A percentile compares a stretch with the other conserved stretches of the same genome.
Evolutionary conservation across 371 early-diverging fungal genomes (phyloP).

Genomic region (Apophysomyces trapeziformis): DNA sequence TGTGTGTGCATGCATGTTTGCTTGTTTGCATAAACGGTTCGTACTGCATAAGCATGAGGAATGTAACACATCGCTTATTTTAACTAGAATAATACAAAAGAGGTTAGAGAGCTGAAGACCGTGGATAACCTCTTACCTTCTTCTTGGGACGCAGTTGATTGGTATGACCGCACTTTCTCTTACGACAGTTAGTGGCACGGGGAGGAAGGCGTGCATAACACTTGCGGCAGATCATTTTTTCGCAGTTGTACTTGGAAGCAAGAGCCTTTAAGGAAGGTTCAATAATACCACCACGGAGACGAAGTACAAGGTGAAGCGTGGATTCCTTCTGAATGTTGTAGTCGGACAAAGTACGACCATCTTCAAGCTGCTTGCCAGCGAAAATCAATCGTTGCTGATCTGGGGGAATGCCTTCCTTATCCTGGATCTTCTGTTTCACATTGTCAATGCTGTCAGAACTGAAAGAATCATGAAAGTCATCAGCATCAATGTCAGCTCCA

Average conservation of each 20-base stretch:
- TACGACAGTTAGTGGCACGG: slow-evolving; percentile 99
- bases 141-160: slow-evolving; percentile 99
- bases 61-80: too few relatives aligned
- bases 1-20: too few relatives aligned
- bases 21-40: too few relatives aligned
- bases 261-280: slow-evolving; percentile 97
- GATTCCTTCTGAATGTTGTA: slow-evolving; percentile 97
- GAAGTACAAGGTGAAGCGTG: slow-evolving; percentile 97
- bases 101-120: too few relatives aligned
- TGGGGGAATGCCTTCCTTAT: slow-evolving; percentile 99
- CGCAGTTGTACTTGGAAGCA: slow-evolving; percentile 99
- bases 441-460: slow-evolving; percentile 63
- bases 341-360: slow-evolving; percentile 90
- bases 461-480: too few relatives aligned
- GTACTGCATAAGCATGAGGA: too few relatives aligned
- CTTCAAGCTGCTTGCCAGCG: slow-evolving; percentile 99
- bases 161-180: slow-evolving; percentile 99
- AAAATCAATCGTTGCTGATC: slow-evolving; percentile 99
- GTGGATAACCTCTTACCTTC: slow-evolving; percentile 57
- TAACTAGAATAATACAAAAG: too few relatives aligned
- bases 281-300: slow-evolving; percentile 97
- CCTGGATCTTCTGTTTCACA: slow-evolving; percentile 97
- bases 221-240: slow-evolving; percentile 99
- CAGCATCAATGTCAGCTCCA: background rate
- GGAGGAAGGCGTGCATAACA: slow-evolving; percentile 99